phyloP scores from a whole-genome alignment of 2,329 filamentous ascomycete species.

The Trichoderma aggressivum region DNA sequence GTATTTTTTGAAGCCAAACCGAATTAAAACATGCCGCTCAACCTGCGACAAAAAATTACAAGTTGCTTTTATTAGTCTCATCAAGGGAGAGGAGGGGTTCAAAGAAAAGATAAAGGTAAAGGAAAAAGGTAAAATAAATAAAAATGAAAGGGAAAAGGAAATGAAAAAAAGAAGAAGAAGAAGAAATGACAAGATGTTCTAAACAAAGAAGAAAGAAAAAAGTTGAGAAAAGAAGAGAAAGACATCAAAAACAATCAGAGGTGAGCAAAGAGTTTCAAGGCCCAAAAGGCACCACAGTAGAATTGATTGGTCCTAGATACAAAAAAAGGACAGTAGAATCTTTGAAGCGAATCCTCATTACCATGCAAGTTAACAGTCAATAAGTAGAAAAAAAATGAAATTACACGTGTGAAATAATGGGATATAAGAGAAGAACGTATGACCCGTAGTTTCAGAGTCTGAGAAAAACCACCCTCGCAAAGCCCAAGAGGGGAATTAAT shows the following conservation, averaged over 20 bases:
- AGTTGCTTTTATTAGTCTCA: constrained; percentile 1
- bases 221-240: neutral
- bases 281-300: neutral
- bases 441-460: constrained; percentile 16
- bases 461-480: constrained; percentile 15
- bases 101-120: neutral
- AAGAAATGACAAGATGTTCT: neutral
- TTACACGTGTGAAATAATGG: constrained; percentile 24
- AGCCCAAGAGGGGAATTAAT: constrained; percentile 8
- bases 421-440: constrained; percentile 22
- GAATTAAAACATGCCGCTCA: neutral
- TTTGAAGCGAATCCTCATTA: constrained; percentile 16
- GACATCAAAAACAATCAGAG: neutral
- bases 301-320: constrained; percentile 16
- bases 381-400: constrained; percentile 21
- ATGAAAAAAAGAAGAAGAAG: neutral
- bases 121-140: neutral
- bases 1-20: neutral
- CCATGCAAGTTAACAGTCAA: constrained; percentile 20
- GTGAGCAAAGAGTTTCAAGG: neutral
- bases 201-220: neutral
- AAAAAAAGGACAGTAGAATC: constrained; percentile 15
- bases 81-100: neutral
- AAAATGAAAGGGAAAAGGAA: neutral
- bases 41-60: neutral